These are phyloP conservation scores for Verbena officinalis DNA, from an alignment of 257 asterid species.

Conservation along the genomic window DNA sequence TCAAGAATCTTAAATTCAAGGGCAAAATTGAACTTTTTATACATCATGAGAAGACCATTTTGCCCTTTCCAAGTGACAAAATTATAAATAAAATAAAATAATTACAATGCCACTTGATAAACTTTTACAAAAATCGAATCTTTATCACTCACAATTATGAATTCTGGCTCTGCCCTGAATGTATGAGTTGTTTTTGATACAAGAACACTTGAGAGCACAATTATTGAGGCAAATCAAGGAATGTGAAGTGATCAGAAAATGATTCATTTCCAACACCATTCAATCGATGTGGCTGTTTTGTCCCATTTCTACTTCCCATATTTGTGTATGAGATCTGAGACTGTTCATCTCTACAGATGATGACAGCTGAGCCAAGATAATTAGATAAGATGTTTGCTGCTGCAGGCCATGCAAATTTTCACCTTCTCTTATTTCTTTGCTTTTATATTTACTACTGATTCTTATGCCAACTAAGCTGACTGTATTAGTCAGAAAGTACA, in stretches of 20 bases:
- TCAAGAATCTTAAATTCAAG: not conserved
- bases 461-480: conserved; percentile 17
- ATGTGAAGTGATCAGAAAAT: conserved; percentile 17
- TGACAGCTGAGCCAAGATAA: conserved; percentile 51
- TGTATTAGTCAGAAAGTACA: not conserved
- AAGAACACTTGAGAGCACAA: conserved; percentile 39
- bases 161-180: no score
- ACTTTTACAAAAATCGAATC: no score
- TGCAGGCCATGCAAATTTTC: conserved; percentile 15
- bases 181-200: conserved; percentile 20
- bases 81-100: no score
- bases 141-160: no score
- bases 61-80: no score
- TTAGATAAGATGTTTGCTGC: conserved; percentile 35
- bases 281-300: conserved; percentile 24
- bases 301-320: conserved; percentile 39
- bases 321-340: conserved; percentile 28
- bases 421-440: conserved; percentile 26
- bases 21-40: no score
- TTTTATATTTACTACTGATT: not conserved
- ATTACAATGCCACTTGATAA: no score
- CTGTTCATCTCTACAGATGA: conserved; percentile 34
- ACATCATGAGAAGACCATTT: no score
- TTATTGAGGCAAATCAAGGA: conserved; percentile 47
- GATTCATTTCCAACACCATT: conserved; percentile 25